Conservation (phyloP, 2,329 filamentous ascomycete genomes). For the Aureobasidium sp. region DNA sequence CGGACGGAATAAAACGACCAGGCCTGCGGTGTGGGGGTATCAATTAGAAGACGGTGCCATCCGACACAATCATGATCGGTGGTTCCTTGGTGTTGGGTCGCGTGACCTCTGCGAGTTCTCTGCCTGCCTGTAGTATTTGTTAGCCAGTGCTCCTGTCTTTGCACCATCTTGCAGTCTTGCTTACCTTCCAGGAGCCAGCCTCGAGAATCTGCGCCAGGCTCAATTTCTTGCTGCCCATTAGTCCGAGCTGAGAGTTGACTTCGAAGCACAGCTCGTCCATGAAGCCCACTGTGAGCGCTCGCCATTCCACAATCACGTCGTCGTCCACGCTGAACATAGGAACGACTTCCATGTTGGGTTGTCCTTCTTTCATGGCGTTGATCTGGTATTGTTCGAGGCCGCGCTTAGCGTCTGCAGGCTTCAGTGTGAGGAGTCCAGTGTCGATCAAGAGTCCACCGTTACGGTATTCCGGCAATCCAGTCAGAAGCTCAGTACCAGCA, state of each 20-base stretch:
- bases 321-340: slow-evolving; percentile 65
- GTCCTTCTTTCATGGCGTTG: slow-evolving; percentile 63
- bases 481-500: slow-evolving; percentile 73
- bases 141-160: slow-evolving; percentile 18
- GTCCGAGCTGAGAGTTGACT: slow-evolving; percentile 58
- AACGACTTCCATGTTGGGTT: slow-evolving; percentile 63
- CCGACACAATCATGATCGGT: slow-evolving; percentile 90
- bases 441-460: slow-evolving; percentile 87
- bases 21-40: slow-evolving; percentile 25
- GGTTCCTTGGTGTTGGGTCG: slow-evolving; percentile 94
- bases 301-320: slow-evolving; percentile 73
- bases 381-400: slow-evolving; percentile 62
- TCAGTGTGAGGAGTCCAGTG: slow-evolving; percentile 70
- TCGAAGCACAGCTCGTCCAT: slow-evolving; percentile 61
- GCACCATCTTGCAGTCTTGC: slow-evolving; percentile 19
- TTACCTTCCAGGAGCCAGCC: slow-evolving; percentile 95
- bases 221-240: slow-evolving; percentile 62
- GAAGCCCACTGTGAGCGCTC: slow-evolving; percentile 65
- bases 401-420: slow-evolving; percentile 57
- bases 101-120: slow-evolving; percentile 91
- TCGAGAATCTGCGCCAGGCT: slow-evolving; percentile 83
- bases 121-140: slow-evolving; percentile 57
- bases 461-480: slow-evolving; percentile 82
- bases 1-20: slow-evolving; percentile 5
- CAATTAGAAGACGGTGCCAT: slow-evolving; percentile 84